Evolutionary conservation across 208 protist species (phyloP).

Genomic region (Tritrichomonas musculus): DNA sequence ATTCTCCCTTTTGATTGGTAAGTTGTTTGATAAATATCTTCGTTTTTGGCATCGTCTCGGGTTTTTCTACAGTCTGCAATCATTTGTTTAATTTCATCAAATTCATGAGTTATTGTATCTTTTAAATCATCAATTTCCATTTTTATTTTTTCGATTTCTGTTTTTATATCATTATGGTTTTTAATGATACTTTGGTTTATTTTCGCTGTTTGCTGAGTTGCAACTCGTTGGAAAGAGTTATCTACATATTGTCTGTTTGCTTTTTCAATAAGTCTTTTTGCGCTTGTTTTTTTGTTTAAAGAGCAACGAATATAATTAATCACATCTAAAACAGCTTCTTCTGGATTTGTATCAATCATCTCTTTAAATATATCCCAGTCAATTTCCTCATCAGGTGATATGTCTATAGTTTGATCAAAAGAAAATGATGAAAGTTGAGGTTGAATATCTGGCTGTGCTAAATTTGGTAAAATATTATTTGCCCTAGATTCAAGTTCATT

Average conservation of each 20-base stretch:
- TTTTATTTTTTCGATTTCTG: background rate
- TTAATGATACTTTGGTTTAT: background rate
- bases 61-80: background rate
- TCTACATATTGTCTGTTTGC: background rate
- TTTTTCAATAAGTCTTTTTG: conserved; percentile 11
- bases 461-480: too few relatives aligned
- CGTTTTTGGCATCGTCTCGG: background rate
- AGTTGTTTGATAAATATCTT: background rate
- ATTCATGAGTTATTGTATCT: background rate
- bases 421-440: too few relatives aligned
- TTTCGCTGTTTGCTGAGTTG: background rate
- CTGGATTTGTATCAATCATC: too few relatives aligned
- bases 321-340: too few relatives aligned
- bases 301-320: too few relatives aligned
- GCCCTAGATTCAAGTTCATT: too few relatives aligned
- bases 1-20: too few relatives aligned
- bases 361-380: too few relatives aligned
- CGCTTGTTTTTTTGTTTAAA: background rate
- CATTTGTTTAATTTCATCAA: background rate
- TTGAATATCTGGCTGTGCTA: too few relatives aligned
- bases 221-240: background rate
- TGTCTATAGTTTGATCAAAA: too few relatives aligned
- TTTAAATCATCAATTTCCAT: background rate
- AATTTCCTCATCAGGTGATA: too few relatives aligned
- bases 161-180: background rate